Evolutionary conservation across 441 rosid genomes (phyloP), one percentile per base, ranked within the genome.

Genomic region (Biscutella laevigata): DNA sequence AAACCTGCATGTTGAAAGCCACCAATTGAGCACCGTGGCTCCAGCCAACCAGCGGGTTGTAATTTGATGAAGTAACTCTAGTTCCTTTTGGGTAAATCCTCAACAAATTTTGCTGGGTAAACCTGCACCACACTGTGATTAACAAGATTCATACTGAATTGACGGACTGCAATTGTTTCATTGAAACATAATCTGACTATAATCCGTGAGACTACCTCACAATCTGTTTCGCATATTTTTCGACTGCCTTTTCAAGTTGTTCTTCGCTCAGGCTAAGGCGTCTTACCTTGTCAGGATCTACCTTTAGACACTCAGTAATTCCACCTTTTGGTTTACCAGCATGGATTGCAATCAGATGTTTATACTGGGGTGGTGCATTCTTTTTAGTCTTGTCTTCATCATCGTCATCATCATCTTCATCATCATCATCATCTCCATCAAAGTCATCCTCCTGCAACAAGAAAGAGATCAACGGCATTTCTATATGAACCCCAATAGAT

Each of bases 1-100:
- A 22, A 41, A 92, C 98, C 98, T 92, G 98, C 98, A 88, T 92
- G 53, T 88, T 92, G 58, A 88, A 88, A 40, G 98, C 98, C 62
- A 92, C 96, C 98, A 92, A 88, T 74, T 92, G 98, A 74, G 97
- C 97, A 51, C 95, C 98, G 57, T 82, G 90, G 76, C 81, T 82
- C 95, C 98, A 92, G 32, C 85, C 98, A 40, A 82, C 71, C 22
- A 88, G 59, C 0, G 97, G 97, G 61, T 84, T 86, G 81, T 84
- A 92, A 59, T 92, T 92, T 46, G 98, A 88, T 24, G 98, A 92
- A 70, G 82, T 66, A 30, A 92, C 64, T 4, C 98, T 84, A 24
- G 57, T 75, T 32, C 97, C 94, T 73, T 84, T 92, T 0, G 97
- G 98, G 63, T 82, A 92, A 15, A 92, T 71, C 70, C 98, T 77